These are phyloP conservation scores for Aspergillus panamensis DNA, from an alignment of 495 filamentous ascomycete genomes.

Conservation along the genomic window DNA sequence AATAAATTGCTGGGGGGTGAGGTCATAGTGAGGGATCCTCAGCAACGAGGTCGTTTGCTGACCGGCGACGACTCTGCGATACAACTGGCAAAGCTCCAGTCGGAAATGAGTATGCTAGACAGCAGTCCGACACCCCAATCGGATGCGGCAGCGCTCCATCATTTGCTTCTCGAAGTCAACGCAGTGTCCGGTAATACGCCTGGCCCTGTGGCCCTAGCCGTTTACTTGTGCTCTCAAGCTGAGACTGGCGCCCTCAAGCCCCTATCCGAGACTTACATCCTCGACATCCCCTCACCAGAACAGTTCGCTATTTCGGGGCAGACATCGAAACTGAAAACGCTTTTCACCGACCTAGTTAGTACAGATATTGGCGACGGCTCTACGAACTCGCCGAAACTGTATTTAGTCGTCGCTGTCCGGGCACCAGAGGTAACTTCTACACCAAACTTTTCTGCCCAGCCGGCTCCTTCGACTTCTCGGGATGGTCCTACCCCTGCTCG, in stretches of 20 bases:
- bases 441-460: slow-evolving; percentile 23
- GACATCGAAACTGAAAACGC: slow-evolving; percentile 67
- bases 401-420: slow-evolving; percentile 78
- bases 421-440: slow-evolving; percentile 54
- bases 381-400: slow-evolving; percentile 63
- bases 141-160: slow-evolving; percentile 73
- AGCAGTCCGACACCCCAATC: slow-evolving; percentile 61
- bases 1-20: slow-evolving; percentile 91
- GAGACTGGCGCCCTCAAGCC: slow-evolving; percentile 58
- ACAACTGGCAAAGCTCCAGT: slow-evolving; percentile 86
- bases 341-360: slow-evolving; percentile 81
- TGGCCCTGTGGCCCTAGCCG: slow-evolving; percentile 67
- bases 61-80: slow-evolving; percentile 91
- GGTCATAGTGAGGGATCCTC: slow-evolving; percentile 88
- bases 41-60: slow-evolving; percentile 75
- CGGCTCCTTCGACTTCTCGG: slow-evolving; percentile 33
- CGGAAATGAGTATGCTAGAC: slow-evolving; percentile 91
- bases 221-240: slow-evolving; percentile 73
- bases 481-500: slow-evolving; percentile 36
- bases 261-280: slow-evolving; percentile 76
- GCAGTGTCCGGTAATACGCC: slow-evolving; percentile 68
- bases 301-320: slow-evolving; percentile 55
- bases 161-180: slow-evolving; percentile 81
- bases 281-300: slow-evolving; percentile 74
- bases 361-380: slow-evolving; percentile 79